Conservation (phyloP, 2,329 filamentous ascomycete genomes). For the Aspergillus sergii region DNA sequence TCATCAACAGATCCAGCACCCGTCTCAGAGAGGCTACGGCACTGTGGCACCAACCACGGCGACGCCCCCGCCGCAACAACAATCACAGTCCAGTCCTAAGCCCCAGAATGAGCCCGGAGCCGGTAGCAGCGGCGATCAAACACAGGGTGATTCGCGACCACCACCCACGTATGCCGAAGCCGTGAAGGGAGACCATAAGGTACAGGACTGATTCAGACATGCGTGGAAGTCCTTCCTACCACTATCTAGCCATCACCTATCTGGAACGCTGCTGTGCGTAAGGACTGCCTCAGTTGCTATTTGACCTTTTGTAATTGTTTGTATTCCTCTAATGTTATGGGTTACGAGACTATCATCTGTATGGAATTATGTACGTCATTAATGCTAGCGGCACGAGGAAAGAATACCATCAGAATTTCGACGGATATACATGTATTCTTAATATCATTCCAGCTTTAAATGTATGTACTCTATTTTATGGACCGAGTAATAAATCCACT, state of each 20-base stretch:
- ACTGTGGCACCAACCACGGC: conserved; percentile 36
- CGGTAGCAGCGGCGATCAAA: conserved; percentile 36
- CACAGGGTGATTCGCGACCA: conserved; percentile 43
- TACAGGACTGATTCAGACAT: conserved; percentile 65
- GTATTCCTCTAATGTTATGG: background rate
- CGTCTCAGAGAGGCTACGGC: conserved; percentile 40
- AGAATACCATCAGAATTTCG: background rate
- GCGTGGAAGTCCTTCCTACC: background rate
- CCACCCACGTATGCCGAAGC: conserved; percentile 91
- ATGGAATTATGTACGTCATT: background rate
- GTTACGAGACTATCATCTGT: background rate
- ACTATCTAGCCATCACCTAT: background rate
- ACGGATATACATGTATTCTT: background rate
- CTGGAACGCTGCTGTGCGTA: background rate
- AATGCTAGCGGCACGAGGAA: background rate
- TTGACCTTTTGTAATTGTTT: conserved; percentile 2
- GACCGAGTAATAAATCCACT: background rate
- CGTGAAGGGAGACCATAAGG: conserved; percentile 86
- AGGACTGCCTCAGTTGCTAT: background rate
- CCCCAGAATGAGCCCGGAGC: conserved; percentile 26
- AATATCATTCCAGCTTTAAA: background rate
- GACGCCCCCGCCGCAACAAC: conserved; percentile 20
- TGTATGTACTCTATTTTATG: background rate
- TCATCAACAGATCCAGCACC: conserved; percentile 45
- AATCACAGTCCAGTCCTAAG: conserved; percentile 22